Conservation (phyloP, 2,329 filamentous ascomycete genomes). For the Cyphellophora europaea region DNA sequence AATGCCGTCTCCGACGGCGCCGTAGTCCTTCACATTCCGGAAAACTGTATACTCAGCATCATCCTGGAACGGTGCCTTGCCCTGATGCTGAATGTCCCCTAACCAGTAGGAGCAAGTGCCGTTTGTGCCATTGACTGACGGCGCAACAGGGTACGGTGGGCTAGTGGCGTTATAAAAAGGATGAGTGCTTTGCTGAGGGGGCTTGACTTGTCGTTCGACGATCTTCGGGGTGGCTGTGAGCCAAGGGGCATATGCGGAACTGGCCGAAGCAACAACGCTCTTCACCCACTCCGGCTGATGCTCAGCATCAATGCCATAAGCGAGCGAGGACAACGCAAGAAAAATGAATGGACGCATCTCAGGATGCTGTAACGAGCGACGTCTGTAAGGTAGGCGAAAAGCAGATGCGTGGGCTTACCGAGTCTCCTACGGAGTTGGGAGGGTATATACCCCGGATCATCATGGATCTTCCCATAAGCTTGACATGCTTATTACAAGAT, state of each 20-base stretch:
- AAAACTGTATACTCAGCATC: conserved; percentile 40
- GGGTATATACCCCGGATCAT: no score
- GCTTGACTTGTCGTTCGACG: neutral
- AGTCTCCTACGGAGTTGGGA: no score
- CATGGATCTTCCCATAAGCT: no score
- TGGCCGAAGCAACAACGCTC: neutral
- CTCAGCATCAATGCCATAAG: neutral
- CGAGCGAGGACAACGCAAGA: neutral
- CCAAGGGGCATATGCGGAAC: neutral
- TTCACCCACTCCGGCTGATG: neutral
- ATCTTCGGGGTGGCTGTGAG: neutral
- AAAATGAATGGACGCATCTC: neutral
- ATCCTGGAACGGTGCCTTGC: neutral
- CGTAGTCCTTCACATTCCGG: conserved; percentile 68
- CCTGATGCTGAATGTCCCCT: conserved; percentile 1
- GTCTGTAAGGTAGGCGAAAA: no score
- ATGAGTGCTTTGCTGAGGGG: neutral
- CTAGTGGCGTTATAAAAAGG: neutral
- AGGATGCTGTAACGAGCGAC: no score
- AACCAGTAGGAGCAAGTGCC: neutral
- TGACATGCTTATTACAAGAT: no score
- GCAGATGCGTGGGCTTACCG: no score
- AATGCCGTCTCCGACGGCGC: conserved; percentile 46
- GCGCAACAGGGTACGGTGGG: neutral
- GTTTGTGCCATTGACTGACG: neutral